Percentiles rank a stretch among this genome's conserved stretches.
Conservation (phyloP, 805 yeast genomes). For the Barnettozyma californica region DNA sequence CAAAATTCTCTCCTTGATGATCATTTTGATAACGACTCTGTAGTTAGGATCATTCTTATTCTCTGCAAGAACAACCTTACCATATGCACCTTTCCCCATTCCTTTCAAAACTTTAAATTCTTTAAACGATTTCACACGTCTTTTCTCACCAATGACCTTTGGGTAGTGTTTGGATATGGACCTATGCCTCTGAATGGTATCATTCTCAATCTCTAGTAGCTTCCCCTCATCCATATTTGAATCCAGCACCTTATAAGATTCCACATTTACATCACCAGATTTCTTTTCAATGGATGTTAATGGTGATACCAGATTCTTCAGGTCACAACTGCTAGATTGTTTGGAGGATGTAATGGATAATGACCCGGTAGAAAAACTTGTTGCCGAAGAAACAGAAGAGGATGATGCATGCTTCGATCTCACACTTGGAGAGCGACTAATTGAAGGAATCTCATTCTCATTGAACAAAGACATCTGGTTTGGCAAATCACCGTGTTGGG, state of each 20-base stretch:
- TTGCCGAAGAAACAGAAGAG: constrained; percentile 13
- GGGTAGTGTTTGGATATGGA: constrained; percentile 31
- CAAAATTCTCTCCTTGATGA: constrained; percentile 84
- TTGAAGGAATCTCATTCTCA: constrained; percentile 30
- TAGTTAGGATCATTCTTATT: constrained; percentile 58
- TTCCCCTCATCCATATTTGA: constrained; percentile 31
- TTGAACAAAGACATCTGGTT: constrained; percentile 36
- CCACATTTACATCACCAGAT: constrained; percentile 5
- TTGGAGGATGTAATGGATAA: constrained; percentile 3
- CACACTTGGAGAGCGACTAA: constrained; percentile 24
- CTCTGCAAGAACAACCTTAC: constrained; percentile 79
- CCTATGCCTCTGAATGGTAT: constrained; percentile 33
- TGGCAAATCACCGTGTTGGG: constrained; percentile 31
- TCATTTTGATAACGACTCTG: constrained; percentile 78
- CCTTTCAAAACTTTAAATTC: constrained; percentile 70
- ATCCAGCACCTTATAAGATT: constrained; percentile 16
- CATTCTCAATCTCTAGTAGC: constrained; percentile 41
- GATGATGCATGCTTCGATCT: constrained; percentile 20
- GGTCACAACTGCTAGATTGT: constrained; percentile 5
- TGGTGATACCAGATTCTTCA: neutral
- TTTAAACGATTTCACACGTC: constrained; percentile 64
- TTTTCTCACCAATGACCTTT: constrained; percentile 53
- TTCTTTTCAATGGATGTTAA: constrained; percentile 4
- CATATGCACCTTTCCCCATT: constrained; percentile 97
- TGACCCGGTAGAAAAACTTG: constrained; percentile 9